Evolutionary conservation across 441 rosid genomes (phyloP).

Genomic region (Syzygium malaccense): DNA sequence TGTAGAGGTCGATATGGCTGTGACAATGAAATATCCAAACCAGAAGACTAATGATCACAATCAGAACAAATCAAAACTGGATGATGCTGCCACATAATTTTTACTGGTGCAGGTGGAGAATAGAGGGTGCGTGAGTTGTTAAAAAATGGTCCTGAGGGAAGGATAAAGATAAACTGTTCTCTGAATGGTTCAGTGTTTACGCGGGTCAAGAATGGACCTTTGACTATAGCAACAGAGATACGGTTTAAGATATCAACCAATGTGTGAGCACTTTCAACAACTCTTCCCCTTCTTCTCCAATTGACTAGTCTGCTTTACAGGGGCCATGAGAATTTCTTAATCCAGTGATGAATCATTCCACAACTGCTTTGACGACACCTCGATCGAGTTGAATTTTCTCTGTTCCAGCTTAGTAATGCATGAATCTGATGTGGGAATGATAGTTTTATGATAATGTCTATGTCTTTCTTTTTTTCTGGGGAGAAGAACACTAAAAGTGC

Average conservation of each 20-base stretch:
- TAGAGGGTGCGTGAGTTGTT: background rate
- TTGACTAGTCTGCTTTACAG: background rate
- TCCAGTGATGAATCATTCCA: background rate
- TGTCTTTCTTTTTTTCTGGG: no score
- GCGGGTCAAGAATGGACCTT: background rate
- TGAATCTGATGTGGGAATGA: background rate
- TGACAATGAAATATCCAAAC: background rate
- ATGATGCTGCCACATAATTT: background rate
- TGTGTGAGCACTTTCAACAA: background rate
- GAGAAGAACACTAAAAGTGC: no score
- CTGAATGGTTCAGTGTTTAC: background rate
- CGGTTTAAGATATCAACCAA: background rate
- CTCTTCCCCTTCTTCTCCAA: background rate
- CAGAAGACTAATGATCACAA: background rate
- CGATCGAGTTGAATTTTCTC: background rate
- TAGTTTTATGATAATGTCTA: no score
- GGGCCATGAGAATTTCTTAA: background rate
- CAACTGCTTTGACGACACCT: background rate
- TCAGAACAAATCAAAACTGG: background rate
- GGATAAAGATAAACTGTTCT: background rate
- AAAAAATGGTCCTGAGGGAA: background rate
- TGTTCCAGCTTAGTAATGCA: background rate
- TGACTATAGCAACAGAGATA: background rate
- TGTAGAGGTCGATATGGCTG: background rate
- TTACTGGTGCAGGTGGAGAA: background rate